Conservation (phyloP, 2,329 filamentous ascomycete genomes). For the Fusarium guadeloupense region DNA sequence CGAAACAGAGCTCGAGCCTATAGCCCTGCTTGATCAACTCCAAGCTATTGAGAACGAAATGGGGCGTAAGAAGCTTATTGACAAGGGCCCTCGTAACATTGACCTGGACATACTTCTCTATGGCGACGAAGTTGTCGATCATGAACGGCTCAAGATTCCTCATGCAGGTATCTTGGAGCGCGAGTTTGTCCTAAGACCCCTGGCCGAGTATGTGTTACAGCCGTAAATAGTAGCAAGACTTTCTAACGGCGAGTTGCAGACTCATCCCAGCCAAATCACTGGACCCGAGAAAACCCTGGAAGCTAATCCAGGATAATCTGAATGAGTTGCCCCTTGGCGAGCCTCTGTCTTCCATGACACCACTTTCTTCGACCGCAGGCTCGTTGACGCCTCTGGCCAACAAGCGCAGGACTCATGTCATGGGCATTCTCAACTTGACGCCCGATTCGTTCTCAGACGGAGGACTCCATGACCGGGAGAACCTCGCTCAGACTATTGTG, state of each 20-base stretch:
- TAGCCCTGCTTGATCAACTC: conserved; percentile 79
- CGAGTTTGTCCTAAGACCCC: conserved; percentile 90
- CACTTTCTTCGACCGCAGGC: conserved; percentile 56
- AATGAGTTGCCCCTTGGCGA: conserved; percentile 63
- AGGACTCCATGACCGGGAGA: conserved; percentile 66
- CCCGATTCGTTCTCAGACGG: conserved; percentile 98
- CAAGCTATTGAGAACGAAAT: conserved; percentile 84
- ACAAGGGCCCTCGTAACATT: conserved; percentile 94
- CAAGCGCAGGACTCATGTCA: conserved; percentile 76
- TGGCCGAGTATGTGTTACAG: conserved; percentile 71
- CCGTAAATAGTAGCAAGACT: background rate
- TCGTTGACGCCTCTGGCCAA: conserved; percentile 68
- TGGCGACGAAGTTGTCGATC: conserved; percentile 69
- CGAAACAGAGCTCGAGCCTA: conserved; percentile 78
- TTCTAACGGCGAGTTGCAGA: conserved; percentile 46
- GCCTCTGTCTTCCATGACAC: conserved; percentile 68
- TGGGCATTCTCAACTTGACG: conserved; percentile 95
- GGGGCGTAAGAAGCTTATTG: conserved; percentile 83
- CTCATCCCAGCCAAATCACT: conserved; percentile 65
- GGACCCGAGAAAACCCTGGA: conserved; percentile 65
- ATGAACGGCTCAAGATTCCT: conserved; percentile 82
- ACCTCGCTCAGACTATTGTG: conserved; percentile 68
- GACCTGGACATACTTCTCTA: conserved; percentile 94
- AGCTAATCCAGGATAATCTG: conserved; percentile 67
- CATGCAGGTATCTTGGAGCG: conserved; percentile 87